Base-by-base conservation (phyloP, 192 early-diverging fungal species). In the Backusella luteola region DNA sequence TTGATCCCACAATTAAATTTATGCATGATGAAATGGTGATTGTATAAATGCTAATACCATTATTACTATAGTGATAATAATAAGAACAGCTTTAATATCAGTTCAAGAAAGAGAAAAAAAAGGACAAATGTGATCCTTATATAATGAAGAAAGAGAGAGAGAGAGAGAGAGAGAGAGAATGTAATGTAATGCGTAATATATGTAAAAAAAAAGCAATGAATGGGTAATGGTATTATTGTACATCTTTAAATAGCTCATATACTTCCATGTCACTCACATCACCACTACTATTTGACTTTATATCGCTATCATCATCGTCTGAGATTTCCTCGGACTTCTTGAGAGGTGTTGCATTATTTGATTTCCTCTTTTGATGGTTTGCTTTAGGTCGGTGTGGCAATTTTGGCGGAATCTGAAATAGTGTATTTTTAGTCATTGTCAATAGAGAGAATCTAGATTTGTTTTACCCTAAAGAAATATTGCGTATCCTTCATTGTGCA, bases 401-500 rank as follows among this genome's bases (percentile, higher is more conserved):
- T 70, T 86, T 86, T 23, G 85, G 83, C 35, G 85, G 85, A 77
- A 86, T 86, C 77, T 86, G 42, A 67, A 69, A 23, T 0, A 34
- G 17, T 68, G 32, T 38, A 68, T 38, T 36, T 38, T 36, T 38
- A 68, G 34, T n/a, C 34, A 36, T 38, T 36, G 11, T 32, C 63
- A 66, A 68, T 34, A 36, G 17, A 69, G 42, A 46, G 63, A 21
- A 41, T 41, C 38, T 34, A 74, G 17, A 19, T 41, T 35, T 32
- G 32, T 32, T 34, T 77, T 77, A 77, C 76, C 56, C 69, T 87
- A 74, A 84, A 87, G 74, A 84, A 87, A 46, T 86, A 86, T 81
- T 77, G 76, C 21, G 75, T 74, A 73, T 84, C 85, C 68, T 81
- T 84, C 73, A 87, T 68, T 15, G 83, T 84, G 70, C 85, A 87